Percentiles rank a stretch among this genome's conserved stretches.
phyloP scores from a whole-genome alignment of 495 filamentous ascomycete species.

The Penicillium maclennaniae region DNA sequence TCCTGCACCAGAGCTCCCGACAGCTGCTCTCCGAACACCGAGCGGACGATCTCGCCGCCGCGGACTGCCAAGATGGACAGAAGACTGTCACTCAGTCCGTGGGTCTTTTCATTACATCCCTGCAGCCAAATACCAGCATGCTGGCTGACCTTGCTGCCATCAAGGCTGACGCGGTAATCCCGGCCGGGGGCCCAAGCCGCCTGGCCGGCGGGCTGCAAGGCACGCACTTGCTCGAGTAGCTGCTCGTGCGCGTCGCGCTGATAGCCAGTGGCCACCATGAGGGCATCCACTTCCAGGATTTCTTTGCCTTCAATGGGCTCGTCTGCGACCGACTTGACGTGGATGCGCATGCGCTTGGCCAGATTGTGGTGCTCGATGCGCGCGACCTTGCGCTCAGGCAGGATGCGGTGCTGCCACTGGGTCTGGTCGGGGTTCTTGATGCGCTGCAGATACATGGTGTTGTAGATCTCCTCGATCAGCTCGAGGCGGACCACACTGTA shows the following conservation, averaged over 20 bases:
- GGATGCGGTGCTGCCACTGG: slow-evolving; percentile 76
- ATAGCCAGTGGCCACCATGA: slow-evolving; percentile 90
- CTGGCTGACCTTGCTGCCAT: slow-evolving; percentile 55
- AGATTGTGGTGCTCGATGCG: slow-evolving; percentile 51
- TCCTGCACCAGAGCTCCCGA: slow-evolving; percentile 35
- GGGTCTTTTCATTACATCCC: slow-evolving; percentile 88
- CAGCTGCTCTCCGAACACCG: slow-evolving; percentile 60
- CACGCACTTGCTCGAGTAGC: slow-evolving; percentile 62
- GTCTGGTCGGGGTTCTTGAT: slow-evolving; percentile 64
- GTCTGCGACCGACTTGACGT: slow-evolving; percentile 29
- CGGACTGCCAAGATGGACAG: slow-evolving; percentile 72
- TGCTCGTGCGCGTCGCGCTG: slow-evolving; percentile 69
- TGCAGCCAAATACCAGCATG: slow-evolving; percentile 85
- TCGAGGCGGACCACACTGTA: slow-evolving; percentile 89
- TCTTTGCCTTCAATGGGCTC: slow-evolving; percentile 44
- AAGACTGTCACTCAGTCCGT: slow-evolving; percentile 80
- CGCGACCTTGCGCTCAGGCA: slow-evolving; percentile 60
- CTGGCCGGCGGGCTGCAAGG: slow-evolving; percentile 55
- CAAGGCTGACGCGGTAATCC: slow-evolving; percentile 72
- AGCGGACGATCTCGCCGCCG: slow-evolving; percentile 73
- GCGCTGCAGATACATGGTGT: slow-evolving; percentile 78
- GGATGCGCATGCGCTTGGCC: slow-evolving; percentile 38
- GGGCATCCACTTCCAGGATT: slow-evolving; percentile 66
- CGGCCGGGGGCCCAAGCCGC: slow-evolving; percentile 42
- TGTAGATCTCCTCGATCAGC: slow-evolving; percentile 82